Percentiles rank a stretch among this genome's conserved stretches.
Evolutionary conservation across 495 filamentous ascomycete genomes (phyloP).

Genomic region (Apodospora peruviana): DNA sequence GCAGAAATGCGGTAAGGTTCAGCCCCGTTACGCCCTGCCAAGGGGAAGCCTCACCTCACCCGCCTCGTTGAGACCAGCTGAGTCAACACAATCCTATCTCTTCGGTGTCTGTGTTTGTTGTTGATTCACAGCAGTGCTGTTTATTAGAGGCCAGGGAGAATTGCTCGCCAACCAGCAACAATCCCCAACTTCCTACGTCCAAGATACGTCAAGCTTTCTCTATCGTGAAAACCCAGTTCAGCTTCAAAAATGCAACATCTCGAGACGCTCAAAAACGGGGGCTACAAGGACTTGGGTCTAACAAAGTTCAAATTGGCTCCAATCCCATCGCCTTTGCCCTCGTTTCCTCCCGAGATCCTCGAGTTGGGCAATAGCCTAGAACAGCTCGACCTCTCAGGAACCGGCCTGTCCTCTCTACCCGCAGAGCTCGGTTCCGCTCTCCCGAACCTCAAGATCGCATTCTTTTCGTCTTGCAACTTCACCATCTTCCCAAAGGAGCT

Average conservation of each 20-base stretch:
- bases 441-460: constrained; percentile 37
- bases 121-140: too few species aligned
- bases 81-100: too few species aligned
- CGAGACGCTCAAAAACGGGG: constrained; percentile 19
- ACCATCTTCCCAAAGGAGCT: constrained; percentile 34
- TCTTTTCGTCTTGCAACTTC: constrained; percentile 43
- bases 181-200: too few species aligned
- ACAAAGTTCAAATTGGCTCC: constrained; percentile 33
- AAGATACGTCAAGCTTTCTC: too few species aligned
- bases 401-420: constrained; percentile 33
- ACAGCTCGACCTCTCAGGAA: constrained; percentile 42
- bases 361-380: constrained; percentile 32
- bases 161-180: too few species aligned
- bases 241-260: constrained; percentile 29
- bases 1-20: too few species aligned
- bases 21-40: too few species aligned
- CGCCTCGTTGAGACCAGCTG: too few species aligned
- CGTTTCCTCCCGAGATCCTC: constrained; percentile 37
- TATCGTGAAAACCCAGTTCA: too few species aligned
- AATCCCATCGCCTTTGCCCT: constrained; percentile 13
- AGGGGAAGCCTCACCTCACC: too few species aligned
- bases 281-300: constrained; percentile 19
- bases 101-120: too few species aligned
- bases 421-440: constrained; percentile 28
- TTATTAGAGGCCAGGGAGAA: too few species aligned